Evolutionary conservation across 2,329 filamentous ascomycete genomes (phyloP).

Genomic region (Nothopassalora personata): DNA sequence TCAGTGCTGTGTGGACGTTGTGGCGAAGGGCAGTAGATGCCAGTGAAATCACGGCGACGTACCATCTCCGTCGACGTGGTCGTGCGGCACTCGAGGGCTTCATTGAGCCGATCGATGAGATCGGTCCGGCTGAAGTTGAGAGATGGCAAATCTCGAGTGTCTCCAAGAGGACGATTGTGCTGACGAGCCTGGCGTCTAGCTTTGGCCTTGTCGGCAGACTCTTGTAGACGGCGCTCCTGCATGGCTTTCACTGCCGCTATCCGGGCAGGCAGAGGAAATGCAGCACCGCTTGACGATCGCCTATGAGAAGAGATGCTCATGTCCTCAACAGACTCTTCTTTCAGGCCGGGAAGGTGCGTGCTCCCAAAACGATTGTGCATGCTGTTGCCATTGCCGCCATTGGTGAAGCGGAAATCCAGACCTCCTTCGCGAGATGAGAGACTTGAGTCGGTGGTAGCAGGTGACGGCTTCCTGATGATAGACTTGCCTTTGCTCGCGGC

Average conservation of each 20-base stretch:
- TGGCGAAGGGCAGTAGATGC: conserved; percentile 30
- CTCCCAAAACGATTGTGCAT: conserved; percentile 27
- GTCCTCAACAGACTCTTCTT: conserved; percentile 46
- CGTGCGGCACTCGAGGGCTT: conserved; percentile 37
- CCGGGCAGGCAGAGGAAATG: conserved; percentile 30
- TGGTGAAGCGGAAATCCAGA: conserved; percentile 23
- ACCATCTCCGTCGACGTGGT: conserved; percentile 37
- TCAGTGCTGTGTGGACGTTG: conserved; percentile 36
- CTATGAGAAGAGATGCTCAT: conserved; percentile 35
- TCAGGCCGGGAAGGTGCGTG: conserved; percentile 40
- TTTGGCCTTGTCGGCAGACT: conserved; percentile 29
- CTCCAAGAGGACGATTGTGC: conserved; percentile 31
- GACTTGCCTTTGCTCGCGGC: conserved; percentile 22
- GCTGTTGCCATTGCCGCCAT: conserved; percentile 14
- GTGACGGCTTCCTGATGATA: conserved; percentile 25
- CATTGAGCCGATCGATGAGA: conserved; percentile 42
- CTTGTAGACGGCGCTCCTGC: conserved; percentile 31
- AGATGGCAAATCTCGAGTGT: conserved; percentile 41
- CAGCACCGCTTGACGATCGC: conserved; percentile 14
- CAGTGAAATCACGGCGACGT: conserved; percentile 29
- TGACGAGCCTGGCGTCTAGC: conserved; percentile 27
- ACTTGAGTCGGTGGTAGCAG: conserved; percentile 18
- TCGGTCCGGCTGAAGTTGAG: conserved; percentile 46
- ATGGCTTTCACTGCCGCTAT: conserved; percentile 34
- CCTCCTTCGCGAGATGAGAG: conserved; percentile 23